phyloP scores from a whole-genome alignment of 345 rosid genomes.

The Eucalyptus sp. region DNA sequence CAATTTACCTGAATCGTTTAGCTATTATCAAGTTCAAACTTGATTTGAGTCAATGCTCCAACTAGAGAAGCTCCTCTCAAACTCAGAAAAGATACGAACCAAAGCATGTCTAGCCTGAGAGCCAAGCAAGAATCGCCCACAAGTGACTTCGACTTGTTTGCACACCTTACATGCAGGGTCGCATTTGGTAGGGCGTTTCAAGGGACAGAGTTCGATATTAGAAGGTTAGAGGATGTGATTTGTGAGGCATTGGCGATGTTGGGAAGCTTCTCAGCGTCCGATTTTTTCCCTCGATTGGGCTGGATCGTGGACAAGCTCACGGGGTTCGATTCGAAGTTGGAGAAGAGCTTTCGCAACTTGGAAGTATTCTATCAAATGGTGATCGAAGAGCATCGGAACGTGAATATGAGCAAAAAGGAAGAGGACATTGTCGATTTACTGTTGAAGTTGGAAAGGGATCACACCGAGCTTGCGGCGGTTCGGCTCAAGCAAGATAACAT shows the following conservation, averaged over 20 bases:
- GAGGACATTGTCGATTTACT: slow-evolving; percentile 10
- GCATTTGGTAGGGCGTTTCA: slow-evolving; percentile 15
- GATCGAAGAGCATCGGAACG: not conserved
- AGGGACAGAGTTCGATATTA: not conserved
- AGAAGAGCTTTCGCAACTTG: not conserved
- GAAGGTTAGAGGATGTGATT: not conserved
- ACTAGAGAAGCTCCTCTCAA: not conserved
- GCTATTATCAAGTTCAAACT: not conserved
- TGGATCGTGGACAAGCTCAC: slow-evolving; percentile 10
- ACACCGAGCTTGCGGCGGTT: not conserved
- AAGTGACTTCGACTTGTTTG: not conserved
- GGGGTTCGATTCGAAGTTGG: not conserved
- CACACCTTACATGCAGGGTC: not conserved
- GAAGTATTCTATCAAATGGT: not conserved
- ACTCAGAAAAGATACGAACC: not conserved
- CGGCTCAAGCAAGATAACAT: not conserved
- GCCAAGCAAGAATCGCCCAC: not conserved
- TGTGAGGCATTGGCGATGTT: not conserved
- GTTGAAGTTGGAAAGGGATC: not conserved
- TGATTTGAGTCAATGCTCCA: not conserved
- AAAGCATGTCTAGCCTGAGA: not conserved
- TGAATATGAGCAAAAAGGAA: not conserved
- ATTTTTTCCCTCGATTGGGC: slow-evolving; percentile 6
- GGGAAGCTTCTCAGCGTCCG: not conserved
- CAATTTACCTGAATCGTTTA: not conserved